phyloP scores from a whole-genome alignment of 495 filamentous ascomycete genomes.

The Margaritispora aquatica region DNA sequence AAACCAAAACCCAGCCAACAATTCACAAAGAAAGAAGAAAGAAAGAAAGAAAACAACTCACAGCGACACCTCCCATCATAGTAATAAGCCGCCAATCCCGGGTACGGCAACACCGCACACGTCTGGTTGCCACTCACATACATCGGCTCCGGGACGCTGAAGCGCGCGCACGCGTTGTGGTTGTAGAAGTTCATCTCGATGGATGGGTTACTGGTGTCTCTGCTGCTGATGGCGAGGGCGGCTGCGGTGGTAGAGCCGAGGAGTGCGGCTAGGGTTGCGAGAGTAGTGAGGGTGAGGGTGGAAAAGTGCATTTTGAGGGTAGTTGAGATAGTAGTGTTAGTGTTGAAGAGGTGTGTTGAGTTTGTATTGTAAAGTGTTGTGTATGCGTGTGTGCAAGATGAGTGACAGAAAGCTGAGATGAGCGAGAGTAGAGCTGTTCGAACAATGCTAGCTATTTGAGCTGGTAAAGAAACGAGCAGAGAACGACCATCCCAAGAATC shows the following conservation, averaged over 20 bases:
- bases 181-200: not conserved
- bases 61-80: not conserved
- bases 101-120: not conserved
- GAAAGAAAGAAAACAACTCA: not conserved
- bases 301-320: not conserved
- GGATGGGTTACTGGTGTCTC: not conserved
- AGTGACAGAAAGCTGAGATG: too few species aligned
- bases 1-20: too few species aligned
- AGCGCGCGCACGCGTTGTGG: not conserved
- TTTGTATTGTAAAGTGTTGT: not conserved
- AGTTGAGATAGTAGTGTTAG: not conserved
- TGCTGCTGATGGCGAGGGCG: not conserved
- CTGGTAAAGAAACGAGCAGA: too few species aligned
- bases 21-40: too few species aligned
- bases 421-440: not conserved
- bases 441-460: not conserved
- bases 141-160: not conserved
- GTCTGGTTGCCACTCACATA: not conserved
- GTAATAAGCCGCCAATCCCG: not conserved
- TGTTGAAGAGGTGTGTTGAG: not conserved
- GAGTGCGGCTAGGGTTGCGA: not conserved
- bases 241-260: not conserved
- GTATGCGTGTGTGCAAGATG: too few species aligned
- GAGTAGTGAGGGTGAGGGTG: not conserved
- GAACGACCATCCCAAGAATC: too few species aligned